Percentiles rank a stretch among this genome's conserved stretches.
Evolutionary conservation across 768 basidiomycete genomes (phyloP).

Genomic region (Mycena polygramma): DNA sequence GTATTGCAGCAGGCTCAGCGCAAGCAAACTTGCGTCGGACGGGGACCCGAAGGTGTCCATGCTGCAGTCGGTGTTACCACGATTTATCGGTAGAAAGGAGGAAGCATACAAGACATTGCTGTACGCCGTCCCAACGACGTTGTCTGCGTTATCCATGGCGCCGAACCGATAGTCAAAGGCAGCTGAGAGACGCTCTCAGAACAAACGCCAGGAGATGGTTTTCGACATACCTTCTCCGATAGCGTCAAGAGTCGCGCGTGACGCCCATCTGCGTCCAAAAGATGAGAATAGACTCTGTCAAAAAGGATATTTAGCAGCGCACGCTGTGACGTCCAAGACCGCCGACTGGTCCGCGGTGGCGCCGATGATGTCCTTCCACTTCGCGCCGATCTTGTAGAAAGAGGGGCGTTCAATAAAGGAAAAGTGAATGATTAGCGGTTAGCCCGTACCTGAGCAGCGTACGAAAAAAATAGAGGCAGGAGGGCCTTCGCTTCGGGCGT

Average conservation of each 20-base stretch:
- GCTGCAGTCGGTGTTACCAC: constrained; percentile 34
- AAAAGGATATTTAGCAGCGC: constrained; percentile 24
- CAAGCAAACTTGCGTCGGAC: constrained; percentile 47
- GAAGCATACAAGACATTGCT: constrained; percentile 51
- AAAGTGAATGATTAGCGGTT: constrained; percentile 20
- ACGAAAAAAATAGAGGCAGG: constrained; percentile 55
- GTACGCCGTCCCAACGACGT: constrained; percentile 53
- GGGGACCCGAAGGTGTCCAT: constrained; percentile 49
- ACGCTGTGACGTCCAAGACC: constrained; percentile 49
- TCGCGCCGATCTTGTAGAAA: constrained; percentile 48
- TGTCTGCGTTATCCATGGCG: constrained; percentile 52
- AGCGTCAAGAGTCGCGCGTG: constrained; percentile 63
- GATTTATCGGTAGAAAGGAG: background rate
- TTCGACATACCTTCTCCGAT: constrained; percentile 58
- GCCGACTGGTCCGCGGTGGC: constrained; percentile 44
- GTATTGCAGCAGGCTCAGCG: constrained; percentile 46
- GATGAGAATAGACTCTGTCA: constrained; percentile 20
- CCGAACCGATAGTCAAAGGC: constrained; percentile 66
- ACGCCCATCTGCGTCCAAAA: constrained; percentile 46
- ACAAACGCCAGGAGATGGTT: background rate
- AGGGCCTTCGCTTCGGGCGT: constrained; percentile 57
- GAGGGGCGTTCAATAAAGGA: constrained; percentile 20
- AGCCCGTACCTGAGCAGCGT: constrained; percentile 44
- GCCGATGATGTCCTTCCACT: constrained; percentile 55
- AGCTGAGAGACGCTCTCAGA: constrained; percentile 42